Conservation (phyloP, 1,284 basidiomycete species). For the Heterobasidion occidentale region DNA sequence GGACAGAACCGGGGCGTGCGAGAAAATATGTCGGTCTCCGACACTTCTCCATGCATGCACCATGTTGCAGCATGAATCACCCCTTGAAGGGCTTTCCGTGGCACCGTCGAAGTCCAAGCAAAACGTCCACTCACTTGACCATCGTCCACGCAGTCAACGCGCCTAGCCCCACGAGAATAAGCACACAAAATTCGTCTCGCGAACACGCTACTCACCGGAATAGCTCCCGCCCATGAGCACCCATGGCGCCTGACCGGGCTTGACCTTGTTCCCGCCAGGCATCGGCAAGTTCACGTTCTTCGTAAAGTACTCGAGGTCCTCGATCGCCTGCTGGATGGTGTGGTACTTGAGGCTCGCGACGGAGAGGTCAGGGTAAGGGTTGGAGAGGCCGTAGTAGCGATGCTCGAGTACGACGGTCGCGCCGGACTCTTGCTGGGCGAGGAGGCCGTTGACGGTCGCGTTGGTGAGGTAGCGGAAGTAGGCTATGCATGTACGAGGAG, state of each 20-base stretch:
- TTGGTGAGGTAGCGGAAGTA: constrained; percentile 54
- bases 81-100: no score
- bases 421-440: constrained; percentile 61
- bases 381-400: constrained; percentile 45
- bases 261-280: constrained; percentile 51
- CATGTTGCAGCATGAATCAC: no score
- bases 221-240: constrained; percentile 67
- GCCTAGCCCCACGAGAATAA: constrained; percentile 5
- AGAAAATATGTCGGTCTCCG: no score
- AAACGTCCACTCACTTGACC: constrained; percentile 43
- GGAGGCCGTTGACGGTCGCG: constrained; percentile 51
- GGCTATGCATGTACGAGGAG: not conserved
- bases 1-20: no score
- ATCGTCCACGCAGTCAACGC: constrained; percentile 67
- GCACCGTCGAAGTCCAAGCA: no score
- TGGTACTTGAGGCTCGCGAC: constrained; percentile 48
- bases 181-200: not conserved
- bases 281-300: constrained; percentile 58
- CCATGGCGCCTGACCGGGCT: constrained; percentile 57
- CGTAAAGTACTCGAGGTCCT: constrained; percentile 66
- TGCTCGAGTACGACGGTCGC: constrained; percentile 55
- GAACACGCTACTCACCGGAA: constrained; percentile 28
- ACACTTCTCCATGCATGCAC: no score
- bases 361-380: constrained; percentile 55
- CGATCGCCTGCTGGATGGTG: constrained; percentile 65